Conservation (phyloP, 257 asterid genomes). For the Misopates orontium region DNA sequence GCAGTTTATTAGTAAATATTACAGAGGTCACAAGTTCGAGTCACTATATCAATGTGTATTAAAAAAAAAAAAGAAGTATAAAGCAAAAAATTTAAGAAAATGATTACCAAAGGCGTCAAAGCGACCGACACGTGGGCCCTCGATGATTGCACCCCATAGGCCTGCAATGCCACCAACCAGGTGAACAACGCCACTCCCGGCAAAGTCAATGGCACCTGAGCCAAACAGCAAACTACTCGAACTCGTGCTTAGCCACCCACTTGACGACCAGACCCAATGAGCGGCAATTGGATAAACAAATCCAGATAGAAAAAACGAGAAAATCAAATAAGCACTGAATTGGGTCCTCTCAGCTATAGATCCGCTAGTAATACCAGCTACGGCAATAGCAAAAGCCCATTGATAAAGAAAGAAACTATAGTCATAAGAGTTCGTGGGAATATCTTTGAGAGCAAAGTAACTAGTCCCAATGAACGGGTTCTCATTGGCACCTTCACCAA, state of each 20-base stretch:
- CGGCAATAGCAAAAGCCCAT: slow-evolving; percentile 71
- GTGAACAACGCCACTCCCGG: slow-evolving; percentile 61
- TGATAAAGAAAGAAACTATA: slow-evolving; percentile 56
- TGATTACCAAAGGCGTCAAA: slow-evolving; percentile 47
- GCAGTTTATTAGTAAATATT: too few species aligned
- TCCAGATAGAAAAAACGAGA: slow-evolving; percentile 58
- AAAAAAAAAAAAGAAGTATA: too few species aligned
- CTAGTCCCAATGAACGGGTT: slow-evolving; percentile 53
- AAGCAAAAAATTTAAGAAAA: too few species aligned
- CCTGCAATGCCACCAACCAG: slow-evolving; percentile 63
- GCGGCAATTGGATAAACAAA: slow-evolving; percentile 62
- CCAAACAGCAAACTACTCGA: slow-evolving; percentile 39
- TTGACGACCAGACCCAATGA: slow-evolving; percentile 65
- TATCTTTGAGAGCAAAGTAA: slow-evolving; percentile 41
- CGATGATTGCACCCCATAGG: slow-evolving; percentile 52
- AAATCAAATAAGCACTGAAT: slow-evolving; percentile 54
- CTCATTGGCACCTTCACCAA: slow-evolving; percentile 41
- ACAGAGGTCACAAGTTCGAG: too few species aligned
- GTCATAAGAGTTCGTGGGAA: slow-evolving; percentile 41
- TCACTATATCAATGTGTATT: too few species aligned
- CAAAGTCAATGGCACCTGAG: slow-evolving; percentile 59
- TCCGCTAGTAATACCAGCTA: slow-evolving; percentile 69
- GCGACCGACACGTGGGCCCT: slow-evolving; percentile 60
- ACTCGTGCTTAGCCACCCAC: slow-evolving; percentile 51
- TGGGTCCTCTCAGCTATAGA: slow-evolving; percentile 70